Evolutionary conservation across 2,329 filamentous ascomycete genomes (phyloP).

Genomic region (Septoria petroselini): DNA sequence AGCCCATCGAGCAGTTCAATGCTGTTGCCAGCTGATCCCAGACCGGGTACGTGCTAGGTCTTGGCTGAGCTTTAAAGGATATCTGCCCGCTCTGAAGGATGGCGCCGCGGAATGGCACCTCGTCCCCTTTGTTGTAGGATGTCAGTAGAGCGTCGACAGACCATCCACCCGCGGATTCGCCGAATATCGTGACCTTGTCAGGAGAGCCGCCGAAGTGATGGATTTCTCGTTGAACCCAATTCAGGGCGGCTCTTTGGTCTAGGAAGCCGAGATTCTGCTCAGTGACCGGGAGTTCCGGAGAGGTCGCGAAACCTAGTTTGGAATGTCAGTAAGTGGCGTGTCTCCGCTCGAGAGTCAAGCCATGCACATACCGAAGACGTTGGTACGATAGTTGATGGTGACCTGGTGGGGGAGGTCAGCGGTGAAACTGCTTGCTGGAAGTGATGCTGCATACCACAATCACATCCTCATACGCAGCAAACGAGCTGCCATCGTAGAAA

Average conservation of each 20-base stretch:
- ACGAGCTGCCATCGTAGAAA: slow-evolving; percentile 35
- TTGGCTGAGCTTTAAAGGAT: slow-evolving; percentile 27
- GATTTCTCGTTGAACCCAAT: slow-evolving; percentile 42
- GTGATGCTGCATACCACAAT: slow-evolving; percentile 37
- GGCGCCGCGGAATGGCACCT: slow-evolving; percentile 37
- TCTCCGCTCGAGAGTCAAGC: neutral
- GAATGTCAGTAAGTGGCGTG: neutral
- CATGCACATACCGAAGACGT: slow-evolving; percentile 17
- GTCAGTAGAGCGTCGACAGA: slow-evolving; percentile 37
- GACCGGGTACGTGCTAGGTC: slow-evolving; percentile 19
- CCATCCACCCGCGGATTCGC: slow-evolving; percentile 37
- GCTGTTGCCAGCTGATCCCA: slow-evolving; percentile 32
- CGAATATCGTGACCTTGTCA: slow-evolving; percentile 40
- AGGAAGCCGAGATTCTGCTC: slow-evolving; percentile 40
- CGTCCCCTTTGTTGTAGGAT: slow-evolving; percentile 28
- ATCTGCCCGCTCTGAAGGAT: slow-evolving; percentile 37
- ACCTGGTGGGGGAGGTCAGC: too few species aligned
- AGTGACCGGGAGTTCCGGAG: slow-evolving; percentile 38
- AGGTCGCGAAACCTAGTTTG: slow-evolving; percentile 40
- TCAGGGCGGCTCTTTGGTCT: slow-evolving; percentile 39
- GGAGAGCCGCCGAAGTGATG: slow-evolving; percentile 39
- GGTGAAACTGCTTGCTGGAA: too few species aligned
- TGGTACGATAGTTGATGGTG: slow-evolving; percentile 37
- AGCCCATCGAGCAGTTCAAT: slow-evolving; percentile 32
- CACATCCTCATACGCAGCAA: slow-evolving; percentile 38